A percentile compares a stretch with the other conserved stretches of the same genome.
Evolutionary conservation across 1,139 yeast species (phyloP).

Genomic region (Geotrichum klebahnii): DNA sequence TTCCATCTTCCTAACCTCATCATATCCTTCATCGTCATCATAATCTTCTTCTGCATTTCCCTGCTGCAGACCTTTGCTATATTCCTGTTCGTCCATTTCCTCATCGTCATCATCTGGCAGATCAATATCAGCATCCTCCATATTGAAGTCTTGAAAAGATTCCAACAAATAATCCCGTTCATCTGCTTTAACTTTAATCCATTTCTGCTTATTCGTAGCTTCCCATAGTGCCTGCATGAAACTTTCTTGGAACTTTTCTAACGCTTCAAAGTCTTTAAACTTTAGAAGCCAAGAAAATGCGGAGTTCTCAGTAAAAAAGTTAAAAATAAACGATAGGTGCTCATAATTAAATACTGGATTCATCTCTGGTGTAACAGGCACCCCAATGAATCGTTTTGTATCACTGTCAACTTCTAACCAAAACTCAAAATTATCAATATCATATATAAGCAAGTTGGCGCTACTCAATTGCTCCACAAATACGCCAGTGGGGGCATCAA

Average conservation of each 20-base stretch:
- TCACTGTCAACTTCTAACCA: conserved; percentile 47
- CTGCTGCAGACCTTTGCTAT: conserved; percentile 14
- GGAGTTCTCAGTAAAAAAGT: conserved; percentile 44
- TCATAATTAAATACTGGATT: conserved; percentile 64
- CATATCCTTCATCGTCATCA: conserved; percentile 38
- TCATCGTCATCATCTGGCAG: conserved; percentile 30
- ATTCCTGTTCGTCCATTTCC: conserved; percentile 34
- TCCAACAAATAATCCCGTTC: conserved; percentile 52
- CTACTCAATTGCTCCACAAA: conserved; percentile 47
- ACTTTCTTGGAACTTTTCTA: conserved; percentile 50
- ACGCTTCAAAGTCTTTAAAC: conserved; percentile 45
- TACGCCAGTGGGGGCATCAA: conserved; percentile 50
- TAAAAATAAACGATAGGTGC: conserved; percentile 61
- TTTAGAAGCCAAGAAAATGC: conserved; percentile 62
- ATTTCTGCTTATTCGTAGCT: conserved; percentile 48
- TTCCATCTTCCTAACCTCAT: conserved; percentile 36
- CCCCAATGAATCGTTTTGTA: conserved; percentile 42
- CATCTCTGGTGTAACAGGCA: conserved; percentile 48
- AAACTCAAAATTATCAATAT: conserved; percentile 51
- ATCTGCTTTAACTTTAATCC: conserved; percentile 44
- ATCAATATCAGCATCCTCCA: conserved; percentile 39
- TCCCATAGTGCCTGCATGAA: conserved; percentile 63
- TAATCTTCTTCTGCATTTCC: conserved; percentile 28
- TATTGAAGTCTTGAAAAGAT: conserved; percentile 44
- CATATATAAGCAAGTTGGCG: conserved; percentile 44